These are phyloP conservation scores for Artemisia annua DNA, from an alignment of 129 eudicot species.

Conservation along the genomic window DNA sequence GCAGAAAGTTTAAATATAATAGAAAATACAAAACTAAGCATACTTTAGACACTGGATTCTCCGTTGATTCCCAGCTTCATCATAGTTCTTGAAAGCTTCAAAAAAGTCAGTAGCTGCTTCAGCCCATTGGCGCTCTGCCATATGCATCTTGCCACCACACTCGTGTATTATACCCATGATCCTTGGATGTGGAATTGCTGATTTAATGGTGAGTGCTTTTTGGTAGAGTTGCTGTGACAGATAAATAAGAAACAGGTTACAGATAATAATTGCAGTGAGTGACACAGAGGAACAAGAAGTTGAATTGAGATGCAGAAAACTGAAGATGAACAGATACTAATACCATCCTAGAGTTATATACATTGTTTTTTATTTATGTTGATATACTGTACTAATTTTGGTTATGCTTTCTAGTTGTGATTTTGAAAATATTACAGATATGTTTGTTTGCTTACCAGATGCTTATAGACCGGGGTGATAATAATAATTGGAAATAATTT, in stretches of 20 bases:
- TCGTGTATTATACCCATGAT: slow-evolving; percentile 98
- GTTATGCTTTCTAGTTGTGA: too few relatives aligned
- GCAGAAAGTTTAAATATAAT: background rate
- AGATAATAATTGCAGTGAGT: background rate
- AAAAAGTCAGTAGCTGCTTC: slow-evolving; percentile 99
- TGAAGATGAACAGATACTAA: slow-evolving; percentile 9
- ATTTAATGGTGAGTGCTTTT: slow-evolving; percentile 85
- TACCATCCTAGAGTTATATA: background rate
- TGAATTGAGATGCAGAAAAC: background rate
- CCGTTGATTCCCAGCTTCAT: slow-evolving; percentile 96
- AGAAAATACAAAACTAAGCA: slow-evolving; percentile 20
- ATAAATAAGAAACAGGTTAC: slow-evolving; percentile 13
- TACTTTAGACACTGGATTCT: slow-evolving; percentile 97
- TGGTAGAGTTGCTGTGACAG: slow-evolving; percentile 79
- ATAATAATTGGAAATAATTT: background rate
- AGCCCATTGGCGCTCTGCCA: slow-evolving; percentile 99
- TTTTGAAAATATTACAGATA: too few relatives aligned
- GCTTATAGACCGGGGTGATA: background rate
- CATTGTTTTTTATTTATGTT: too few relatives aligned
- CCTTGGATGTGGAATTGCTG: slow-evolving; percentile 99
- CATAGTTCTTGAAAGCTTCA: slow-evolving; percentile 98
- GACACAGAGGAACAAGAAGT: background rate
- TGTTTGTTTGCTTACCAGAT: too few relatives aligned
- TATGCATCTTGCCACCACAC: slow-evolving; percentile 99
- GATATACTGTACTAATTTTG: too few relatives aligned